Conservation (phyloP, 2,329 filamentous ascomycete species). For the Fusarium kyushuense region DNA sequence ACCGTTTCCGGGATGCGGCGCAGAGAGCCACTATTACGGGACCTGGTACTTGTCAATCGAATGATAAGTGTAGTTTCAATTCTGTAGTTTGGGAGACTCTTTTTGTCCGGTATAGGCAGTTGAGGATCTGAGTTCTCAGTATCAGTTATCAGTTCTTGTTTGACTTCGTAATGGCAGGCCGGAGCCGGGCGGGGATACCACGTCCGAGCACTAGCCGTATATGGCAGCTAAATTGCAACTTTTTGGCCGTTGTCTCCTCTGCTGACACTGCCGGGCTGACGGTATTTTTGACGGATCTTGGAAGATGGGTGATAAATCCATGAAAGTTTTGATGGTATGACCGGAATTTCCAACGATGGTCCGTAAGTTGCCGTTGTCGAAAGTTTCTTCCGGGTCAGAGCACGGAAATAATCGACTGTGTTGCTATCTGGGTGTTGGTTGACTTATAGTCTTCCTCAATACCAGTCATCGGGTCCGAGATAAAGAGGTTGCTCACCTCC, state of each 20-base stretch:
- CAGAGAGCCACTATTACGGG: constrained; percentile 40
- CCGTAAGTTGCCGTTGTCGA: constrained; percentile 10
- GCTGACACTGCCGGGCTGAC: constrained; percentile 24
- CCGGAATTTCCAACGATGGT: not conserved
- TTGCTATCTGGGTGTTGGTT: not conserved
- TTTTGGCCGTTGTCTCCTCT: constrained; percentile 8
- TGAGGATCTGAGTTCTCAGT: constrained; percentile 22
- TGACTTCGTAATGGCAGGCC: constrained; percentile 28
- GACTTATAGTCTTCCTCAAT: not conserved
- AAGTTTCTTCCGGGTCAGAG: not conserved
- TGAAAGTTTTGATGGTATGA: not conserved
- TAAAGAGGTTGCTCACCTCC: no score
- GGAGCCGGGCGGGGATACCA: constrained; percentile 30
- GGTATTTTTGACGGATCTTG: constrained; percentile 25
- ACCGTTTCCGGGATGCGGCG: constrained; percentile 29
- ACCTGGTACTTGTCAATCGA: constrained; percentile 23
- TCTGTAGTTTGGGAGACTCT: constrained; percentile 13
- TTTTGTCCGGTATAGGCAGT: constrained; percentile 15
- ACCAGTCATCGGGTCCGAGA: no score
- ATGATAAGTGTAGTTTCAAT: constrained; percentile 20
- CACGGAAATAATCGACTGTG: not conserved
- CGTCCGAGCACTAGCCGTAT: constrained; percentile 46
- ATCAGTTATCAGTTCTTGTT: constrained; percentile 8
- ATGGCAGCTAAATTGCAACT: constrained; percentile 50
- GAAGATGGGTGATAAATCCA: constrained; percentile 7